Conservation (phyloP, 164 flowering plant genomes). For the Stephania cephalantha region DNA sequence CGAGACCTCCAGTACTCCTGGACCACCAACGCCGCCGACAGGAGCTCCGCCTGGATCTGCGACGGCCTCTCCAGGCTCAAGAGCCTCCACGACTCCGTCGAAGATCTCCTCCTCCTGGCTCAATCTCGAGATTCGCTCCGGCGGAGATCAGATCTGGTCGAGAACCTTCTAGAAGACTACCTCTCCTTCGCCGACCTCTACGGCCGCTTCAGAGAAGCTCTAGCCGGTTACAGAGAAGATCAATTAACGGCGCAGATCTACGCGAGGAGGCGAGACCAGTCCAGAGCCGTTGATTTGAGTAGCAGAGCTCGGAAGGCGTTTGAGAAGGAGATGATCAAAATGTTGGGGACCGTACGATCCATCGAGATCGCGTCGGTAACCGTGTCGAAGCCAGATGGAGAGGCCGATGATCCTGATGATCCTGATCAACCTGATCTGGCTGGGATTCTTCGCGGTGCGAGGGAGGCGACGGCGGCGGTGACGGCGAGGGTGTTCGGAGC, state of each 20-base stretch:
- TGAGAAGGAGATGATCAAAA: constrained; percentile 37
- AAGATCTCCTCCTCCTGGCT: constrained; percentile 48
- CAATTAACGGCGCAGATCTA: constrained; percentile 50
- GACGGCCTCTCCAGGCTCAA: constrained; percentile 40
- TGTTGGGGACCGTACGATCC: constrained; percentile 26
- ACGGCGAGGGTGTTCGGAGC: constrained; percentile 38
- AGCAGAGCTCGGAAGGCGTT: constrained; percentile 31
- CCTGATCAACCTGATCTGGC: constrained; percentile 30
- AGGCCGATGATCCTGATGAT: constrained; percentile 25
- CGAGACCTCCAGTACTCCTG: constrained; percentile 33
- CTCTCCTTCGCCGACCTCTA: constrained; percentile 59
- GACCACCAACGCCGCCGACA: constrained; percentile 1
- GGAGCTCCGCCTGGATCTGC: constrained; percentile 38
- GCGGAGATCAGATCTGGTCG: constrained; percentile 29
- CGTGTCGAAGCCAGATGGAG: background rate
- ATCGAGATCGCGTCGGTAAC: background rate
- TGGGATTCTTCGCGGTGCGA: constrained; percentile 28
- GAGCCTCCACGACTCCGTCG: constrained; percentile 35
- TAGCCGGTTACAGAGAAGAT: constrained; percentile 42
- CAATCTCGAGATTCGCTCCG: constrained; percentile 51
- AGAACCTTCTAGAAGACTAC: constrained; percentile 59
- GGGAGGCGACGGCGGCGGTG: constrained; percentile 35
- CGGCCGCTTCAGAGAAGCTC: constrained; percentile 48
- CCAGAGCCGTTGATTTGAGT: constrained; percentile 17
- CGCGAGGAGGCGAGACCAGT: constrained; percentile 40